These are phyloP conservation scores for Rehmannia glutinosa DNA, from an alignment of 257 asterid species.

Conservation along the genomic window DNA sequence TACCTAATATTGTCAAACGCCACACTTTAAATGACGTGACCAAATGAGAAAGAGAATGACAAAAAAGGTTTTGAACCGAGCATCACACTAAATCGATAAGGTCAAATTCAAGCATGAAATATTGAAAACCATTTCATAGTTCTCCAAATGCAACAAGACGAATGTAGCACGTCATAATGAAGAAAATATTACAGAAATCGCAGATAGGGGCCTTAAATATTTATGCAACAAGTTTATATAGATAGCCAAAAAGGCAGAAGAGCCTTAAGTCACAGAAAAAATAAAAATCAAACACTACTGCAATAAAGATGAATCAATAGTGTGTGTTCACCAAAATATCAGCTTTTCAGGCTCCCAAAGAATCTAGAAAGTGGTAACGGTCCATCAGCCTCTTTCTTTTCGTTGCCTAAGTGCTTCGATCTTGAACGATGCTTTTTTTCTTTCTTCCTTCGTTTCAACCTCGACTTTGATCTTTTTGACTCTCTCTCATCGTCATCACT, in stretches of 20 bases:
- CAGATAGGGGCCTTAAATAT: background rate
- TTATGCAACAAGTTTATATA: background rate
- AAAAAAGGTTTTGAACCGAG: too few relatives aligned
- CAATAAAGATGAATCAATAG: background rate
- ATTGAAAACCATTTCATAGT: too few relatives aligned
- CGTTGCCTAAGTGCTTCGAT: conserved; percentile 48
- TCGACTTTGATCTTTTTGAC: conserved; percentile 61
- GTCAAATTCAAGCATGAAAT: too few relatives aligned
- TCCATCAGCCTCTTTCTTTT: conserved; percentile 50
- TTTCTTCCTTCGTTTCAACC: conserved; percentile 62
- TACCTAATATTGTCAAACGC: too few relatives aligned
- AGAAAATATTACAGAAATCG: background rate
- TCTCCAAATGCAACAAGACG: too few relatives aligned
- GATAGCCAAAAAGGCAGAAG: background rate
- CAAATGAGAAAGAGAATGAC: too few relatives aligned
- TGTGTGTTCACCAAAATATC: conserved; percentile 12
- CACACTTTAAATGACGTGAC: too few relatives aligned
- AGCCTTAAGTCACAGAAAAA: conserved; percentile 1
- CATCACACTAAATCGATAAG: background rate
- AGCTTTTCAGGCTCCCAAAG: conserved; percentile 62
- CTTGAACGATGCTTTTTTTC: conserved; percentile 55
- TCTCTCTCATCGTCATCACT: conserved; percentile 67
- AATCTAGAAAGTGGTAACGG: conserved; percentile 89
- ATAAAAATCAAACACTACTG: background rate
- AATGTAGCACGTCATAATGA: background rate